Evolutionary conservation across 306 rosid species (phyloP).

Genomic region (Purshia tridentata): DNA sequence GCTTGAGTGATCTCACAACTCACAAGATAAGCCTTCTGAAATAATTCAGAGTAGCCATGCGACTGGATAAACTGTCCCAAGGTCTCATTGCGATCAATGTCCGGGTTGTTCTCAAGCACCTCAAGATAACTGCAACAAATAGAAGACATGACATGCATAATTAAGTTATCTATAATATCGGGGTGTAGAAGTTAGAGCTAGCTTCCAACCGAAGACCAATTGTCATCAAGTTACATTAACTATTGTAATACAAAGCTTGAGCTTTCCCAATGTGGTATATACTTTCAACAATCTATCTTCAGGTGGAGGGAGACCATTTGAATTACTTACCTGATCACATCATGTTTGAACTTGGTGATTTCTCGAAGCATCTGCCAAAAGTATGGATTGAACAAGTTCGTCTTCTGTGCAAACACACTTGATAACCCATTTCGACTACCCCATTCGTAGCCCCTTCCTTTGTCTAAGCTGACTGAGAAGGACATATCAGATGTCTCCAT

Average conservation of each 20-base stretch:
- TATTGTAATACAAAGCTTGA: too few species aligned
- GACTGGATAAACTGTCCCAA: conserved; percentile 68
- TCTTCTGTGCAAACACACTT: conserved; percentile 78
- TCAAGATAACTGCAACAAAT: conserved; percentile 66
- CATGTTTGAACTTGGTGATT: conserved; percentile 68
- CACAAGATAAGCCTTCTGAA: conserved; percentile 82
- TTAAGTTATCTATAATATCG: background rate
- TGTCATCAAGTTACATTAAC: too few species aligned
- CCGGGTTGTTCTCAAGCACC: conserved; percentile 61
- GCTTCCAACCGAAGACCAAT: too few species aligned
- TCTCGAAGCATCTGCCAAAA: conserved; percentile 86
- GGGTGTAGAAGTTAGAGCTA: too few species aligned
- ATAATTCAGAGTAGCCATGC: conserved; percentile 72
- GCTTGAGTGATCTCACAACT: conserved; percentile 47
- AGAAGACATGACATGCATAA: background rate
- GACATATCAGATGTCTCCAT: conserved; percentile 89
- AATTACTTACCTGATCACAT: conserved; percentile 53
- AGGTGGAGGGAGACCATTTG: background rate
- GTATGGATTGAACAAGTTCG: conserved; percentile 58
- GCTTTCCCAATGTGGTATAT: too few species aligned
- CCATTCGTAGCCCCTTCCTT: conserved; percentile 80
- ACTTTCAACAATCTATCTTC: too few species aligned
- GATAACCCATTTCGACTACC: conserved; percentile 79
- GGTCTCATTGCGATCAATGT: conserved; percentile 67
- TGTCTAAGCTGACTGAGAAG: conserved; percentile 71